Evolutionary conservation across 192 early-diverging fungal species (phyloP), one percentile per base, ranked within the genome.

Genomic region (Chytriomyces sp.): DNA sequence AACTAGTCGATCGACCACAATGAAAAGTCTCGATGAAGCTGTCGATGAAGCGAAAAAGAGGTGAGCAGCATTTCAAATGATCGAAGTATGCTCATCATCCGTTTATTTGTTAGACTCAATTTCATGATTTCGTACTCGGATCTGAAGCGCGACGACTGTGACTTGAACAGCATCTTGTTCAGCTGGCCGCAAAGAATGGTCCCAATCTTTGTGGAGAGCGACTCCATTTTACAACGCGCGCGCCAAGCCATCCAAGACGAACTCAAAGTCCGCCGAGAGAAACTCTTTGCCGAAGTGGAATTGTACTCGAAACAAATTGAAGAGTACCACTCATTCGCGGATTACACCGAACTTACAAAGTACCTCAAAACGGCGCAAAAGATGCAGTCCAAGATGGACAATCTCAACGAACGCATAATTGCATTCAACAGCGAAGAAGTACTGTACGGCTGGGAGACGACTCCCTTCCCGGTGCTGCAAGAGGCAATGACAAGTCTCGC

Each of bases 351-450:
- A 45, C 83, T 90, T 57, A 83, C 81, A 20, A 85, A 85, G 49
- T 90, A 90, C 64, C 81, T 90, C 70, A 90, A 89, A 72, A 72
- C 86, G 3, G 89, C 89, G 0, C 89, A 90, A 59, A 89, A 86
- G 76, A 69, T 89, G 11, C 87, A 90, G 73, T 46, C 80, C 24
- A 72, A 83, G 24, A 77, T 90, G 75, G 89, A 90, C 65, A 70
- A 77, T n/a, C 76, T 88, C 28, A 81, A 74, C 5, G 89, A 90
- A 66, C 62, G 82, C 3, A 86, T 89, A 9, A 50, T 60, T 16
- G 69, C 61, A 13, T 88, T 89, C 78, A 90, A 89, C 61, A 67
- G 82, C 23, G 89, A 90, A 75, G 89, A 90, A 69, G 82, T 81
- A 53, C 57, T 90, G 18, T 89, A 90, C 75, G 89, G 86, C 0